A percentile compares a stretch with the other conserved stretches of the same genome.
Evolutionary conservation across 2,329 filamentous ascomycete species (phyloP).

Genomic region (Ambrosiella xylebori): DNA sequence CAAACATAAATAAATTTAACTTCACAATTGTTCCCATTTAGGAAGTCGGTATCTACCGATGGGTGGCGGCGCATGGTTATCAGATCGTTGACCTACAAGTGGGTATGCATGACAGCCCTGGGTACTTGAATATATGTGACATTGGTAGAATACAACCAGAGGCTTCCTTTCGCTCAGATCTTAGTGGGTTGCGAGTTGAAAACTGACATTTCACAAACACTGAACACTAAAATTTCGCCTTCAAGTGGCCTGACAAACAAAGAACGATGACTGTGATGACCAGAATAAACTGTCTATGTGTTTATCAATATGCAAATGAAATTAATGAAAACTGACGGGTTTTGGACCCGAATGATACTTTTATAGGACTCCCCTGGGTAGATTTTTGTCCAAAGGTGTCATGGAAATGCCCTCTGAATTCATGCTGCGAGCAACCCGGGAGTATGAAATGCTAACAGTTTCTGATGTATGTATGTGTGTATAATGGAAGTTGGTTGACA

Average conservation of each 20-base stretch:
- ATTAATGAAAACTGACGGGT: background rate
- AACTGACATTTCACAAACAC: too few species aligned
- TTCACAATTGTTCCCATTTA: background rate
- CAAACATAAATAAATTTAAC: background rate
- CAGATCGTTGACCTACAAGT: background rate
- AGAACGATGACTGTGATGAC: too few species aligned
- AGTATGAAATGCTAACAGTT: conserved; percentile 1
- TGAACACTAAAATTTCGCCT: too few species aligned
- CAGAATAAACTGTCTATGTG: too few species aligned
- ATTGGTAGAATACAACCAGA: background rate
- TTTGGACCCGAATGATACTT: background rate
- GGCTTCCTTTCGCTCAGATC: background rate
- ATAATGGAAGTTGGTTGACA: background rate
- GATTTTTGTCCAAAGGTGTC: conserved; percentile 1
- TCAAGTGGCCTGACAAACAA: too few species aligned
- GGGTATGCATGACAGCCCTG: background rate
- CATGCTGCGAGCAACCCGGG: background rate
- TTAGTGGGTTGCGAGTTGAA: too few species aligned
- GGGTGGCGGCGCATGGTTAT: background rate
- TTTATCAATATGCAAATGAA: too few species aligned
- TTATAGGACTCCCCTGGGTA: conserved; percentile 1
- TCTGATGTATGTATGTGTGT: background rate
- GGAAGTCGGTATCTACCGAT: background rate
- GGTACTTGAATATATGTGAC: background rate
- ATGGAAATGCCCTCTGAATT: background rate